These are phyloP conservation scores for Tylopilus sp. DNA, from an alignment of 768 basidiomycete species.

Conservation along the genomic window DNA sequence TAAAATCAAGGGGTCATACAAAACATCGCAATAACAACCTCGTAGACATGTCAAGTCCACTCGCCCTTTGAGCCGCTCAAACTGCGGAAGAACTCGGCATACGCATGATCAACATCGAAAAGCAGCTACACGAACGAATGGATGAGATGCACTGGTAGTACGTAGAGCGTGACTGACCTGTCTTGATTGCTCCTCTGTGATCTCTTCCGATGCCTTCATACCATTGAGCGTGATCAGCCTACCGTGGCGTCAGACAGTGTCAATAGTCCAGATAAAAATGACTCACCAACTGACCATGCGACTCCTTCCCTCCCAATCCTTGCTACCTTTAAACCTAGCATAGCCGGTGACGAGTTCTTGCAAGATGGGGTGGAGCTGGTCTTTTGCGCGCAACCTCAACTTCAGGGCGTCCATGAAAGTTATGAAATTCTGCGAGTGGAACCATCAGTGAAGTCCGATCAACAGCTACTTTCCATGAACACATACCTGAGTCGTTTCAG, in stretches of 20 bases:
- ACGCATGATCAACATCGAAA: slow-evolving; percentile 97
- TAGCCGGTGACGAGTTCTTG: slow-evolving; percentile 96
- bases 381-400: slow-evolving; percentile 90
- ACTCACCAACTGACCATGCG: slow-evolving; percentile 85
- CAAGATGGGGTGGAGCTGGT: slow-evolving; percentile 90
- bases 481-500: slow-evolving; percentile 90
- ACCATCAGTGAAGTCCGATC: neutral
- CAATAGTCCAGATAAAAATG: neutral
- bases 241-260: neutral
- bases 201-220: slow-evolving; percentile 96
- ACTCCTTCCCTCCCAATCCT: slow-evolving; percentile 94
- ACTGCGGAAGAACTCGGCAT: slow-evolving; percentile 88
- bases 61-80: slow-evolving; percentile 43
- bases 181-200: slow-evolving; percentile 91
- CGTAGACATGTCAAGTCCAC: slow-evolving; percentile 14
- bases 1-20: neutral
- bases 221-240: slow-evolving; percentile 96
- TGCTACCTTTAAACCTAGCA: slow-evolving; percentile 90
- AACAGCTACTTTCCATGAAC: neutral
- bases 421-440: slow-evolving; percentile 76
- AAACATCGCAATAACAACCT: neutral
- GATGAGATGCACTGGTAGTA: neutral
- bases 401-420: slow-evolving; percentile 99
- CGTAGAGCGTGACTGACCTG: slow-evolving; percentile 50
- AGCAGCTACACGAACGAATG: slow-evolving; percentile 56